phyloP scores from a whole-genome alignment of 2,329 filamentous ascomycete genomes.

The Verticillium zaregamsianum region DNA sequence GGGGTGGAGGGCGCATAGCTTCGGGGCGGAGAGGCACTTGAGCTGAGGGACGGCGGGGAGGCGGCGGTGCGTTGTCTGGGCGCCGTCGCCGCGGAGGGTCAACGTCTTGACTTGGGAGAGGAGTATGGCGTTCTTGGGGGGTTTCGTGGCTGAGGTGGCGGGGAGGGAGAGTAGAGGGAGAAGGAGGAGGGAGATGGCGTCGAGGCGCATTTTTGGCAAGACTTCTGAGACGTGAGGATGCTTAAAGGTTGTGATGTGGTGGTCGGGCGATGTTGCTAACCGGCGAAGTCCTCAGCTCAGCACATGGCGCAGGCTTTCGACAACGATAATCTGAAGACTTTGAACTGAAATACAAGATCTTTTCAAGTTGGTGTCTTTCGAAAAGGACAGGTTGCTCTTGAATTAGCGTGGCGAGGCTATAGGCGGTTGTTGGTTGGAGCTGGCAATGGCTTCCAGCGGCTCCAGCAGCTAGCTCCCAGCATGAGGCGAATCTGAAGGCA shows the following conservation, averaged over 20 bases:
- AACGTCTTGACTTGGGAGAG: constrained; percentile 67
- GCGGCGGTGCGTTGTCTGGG: constrained; percentile 71
- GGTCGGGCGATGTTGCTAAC: neutral
- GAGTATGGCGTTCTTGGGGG: constrained; percentile 49
- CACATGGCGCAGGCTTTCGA: neutral
- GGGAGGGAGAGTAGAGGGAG: constrained; percentile 17
- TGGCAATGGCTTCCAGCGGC: neutral
- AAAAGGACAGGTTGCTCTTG: neutral
- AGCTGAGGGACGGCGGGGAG: constrained; percentile 74
- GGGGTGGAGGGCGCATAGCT: constrained; percentile 64
- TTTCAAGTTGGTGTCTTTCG: neutral
- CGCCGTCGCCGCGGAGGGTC: constrained; percentile 63
- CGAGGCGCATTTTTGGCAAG: constrained; percentile 21
- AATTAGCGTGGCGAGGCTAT: neutral
- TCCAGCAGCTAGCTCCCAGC: neutral
- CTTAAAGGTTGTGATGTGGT: neutral
- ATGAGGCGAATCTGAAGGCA: neutral
- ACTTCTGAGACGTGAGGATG: neutral
- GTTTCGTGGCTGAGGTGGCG: constrained; percentile 16
- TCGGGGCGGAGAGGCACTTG: constrained; percentile 64
- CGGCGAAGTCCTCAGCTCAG: neutral
- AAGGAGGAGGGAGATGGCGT: constrained; percentile 14
- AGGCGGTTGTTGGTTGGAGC: neutral
- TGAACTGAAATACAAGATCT: neutral
- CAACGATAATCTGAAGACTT: neutral